Evolutionary conservation across 768 basidiomycete genomes (phyloP).

Genomic region (Boletus huronensis): DNA sequence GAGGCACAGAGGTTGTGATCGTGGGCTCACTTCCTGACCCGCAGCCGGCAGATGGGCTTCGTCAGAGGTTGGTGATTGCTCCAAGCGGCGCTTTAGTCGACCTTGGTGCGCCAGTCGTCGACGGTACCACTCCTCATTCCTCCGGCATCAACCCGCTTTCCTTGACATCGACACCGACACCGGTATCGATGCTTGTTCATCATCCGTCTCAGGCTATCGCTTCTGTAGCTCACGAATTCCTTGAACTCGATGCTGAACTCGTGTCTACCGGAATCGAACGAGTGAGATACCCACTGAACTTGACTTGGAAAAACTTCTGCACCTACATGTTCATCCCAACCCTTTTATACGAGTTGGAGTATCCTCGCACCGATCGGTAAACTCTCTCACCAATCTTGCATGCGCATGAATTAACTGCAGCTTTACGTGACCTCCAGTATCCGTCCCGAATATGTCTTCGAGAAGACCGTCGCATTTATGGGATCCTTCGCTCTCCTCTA

Average conservation of each 20-base stretch:
- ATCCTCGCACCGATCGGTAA: slow-evolving; percentile 83
- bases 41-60: slow-evolving; percentile 48
- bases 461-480: slow-evolving; percentile 80
- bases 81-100: slow-evolving; percentile 2
- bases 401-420: background rate
- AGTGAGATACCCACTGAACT: slow-evolving; percentile 81
- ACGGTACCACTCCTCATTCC: background rate
- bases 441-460: slow-evolving; percentile 50
- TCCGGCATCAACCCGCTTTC: slow-evolving; percentile 9
- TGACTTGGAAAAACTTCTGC: slow-evolving; percentile 77
- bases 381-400: slow-evolving; percentile 19
- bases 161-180: slow-evolving; percentile 12
- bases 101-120: background rate
- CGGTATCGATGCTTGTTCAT: slow-evolving; percentile 50
- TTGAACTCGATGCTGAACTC: slow-evolving; percentile 74
- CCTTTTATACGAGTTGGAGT: slow-evolving; percentile 94
- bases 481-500: slow-evolving; percentile 95
- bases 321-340: slow-evolving; percentile 88
- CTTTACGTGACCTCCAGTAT: slow-evolving; percentile 17
- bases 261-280: slow-evolving; percentile 62
- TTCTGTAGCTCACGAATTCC: slow-evolving; percentile 67
- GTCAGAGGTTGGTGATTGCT: slow-evolving; percentile 52
- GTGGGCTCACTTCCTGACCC: slow-evolving; percentile 50
- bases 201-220: slow-evolving; percentile 68
- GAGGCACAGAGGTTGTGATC: slow-evolving; percentile 44